phyloP scores from a whole-genome alignment of 1,139 yeast species.

The Sugiyamaella castrensis region DNA sequence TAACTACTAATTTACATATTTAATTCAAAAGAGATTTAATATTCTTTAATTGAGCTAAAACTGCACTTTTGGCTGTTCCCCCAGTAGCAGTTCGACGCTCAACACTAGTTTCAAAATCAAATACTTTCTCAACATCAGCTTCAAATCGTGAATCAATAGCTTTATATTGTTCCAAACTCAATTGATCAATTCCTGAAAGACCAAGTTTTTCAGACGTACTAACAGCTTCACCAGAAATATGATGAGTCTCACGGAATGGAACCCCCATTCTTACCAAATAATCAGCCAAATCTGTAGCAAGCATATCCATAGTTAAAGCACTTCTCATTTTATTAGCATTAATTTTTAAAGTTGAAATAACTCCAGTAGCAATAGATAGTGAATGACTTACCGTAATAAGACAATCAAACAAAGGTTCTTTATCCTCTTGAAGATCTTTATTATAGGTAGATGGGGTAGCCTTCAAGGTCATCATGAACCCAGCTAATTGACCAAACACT shows the following conservation, averaged over 20 bases:
- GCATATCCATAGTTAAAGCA: constrained; percentile 97
- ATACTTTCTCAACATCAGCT: constrained; percentile 75
- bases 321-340: constrained; percentile 72
- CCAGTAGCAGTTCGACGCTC: constrained; percentile 97
- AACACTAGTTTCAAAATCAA: constrained; percentile 88
- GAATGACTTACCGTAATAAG: constrained; percentile 91
- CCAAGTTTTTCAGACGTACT: constrained; percentile 77
- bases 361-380: constrained; percentile 91
- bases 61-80: constrained; percentile 94
- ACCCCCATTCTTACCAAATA: constrained; percentile 96
- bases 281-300: constrained; percentile 97
- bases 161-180: constrained; percentile 73
- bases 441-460: constrained; percentile 96
- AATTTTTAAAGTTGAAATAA: constrained; percentile 76
- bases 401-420: constrained; percentile 93
- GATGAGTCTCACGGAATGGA: constrained; percentile 98
- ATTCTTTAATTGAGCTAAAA: constrained; percentile 60
- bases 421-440: constrained; percentile 98
- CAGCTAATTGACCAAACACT: constrained; percentile 90
- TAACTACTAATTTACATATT: no score
- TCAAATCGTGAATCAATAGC: constrained; percentile 75
- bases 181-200: constrained; percentile 74
- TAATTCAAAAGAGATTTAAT: constrained; percentile 2
- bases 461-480: constrained; percentile 92
- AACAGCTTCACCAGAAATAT: constrained; percentile 96